A percentile compares a stretch with the other conserved stretches of the same genome.
Evolutionary conservation across 352 stramenopile genomes (phyloP).

Genomic region (Phytophthora lateralis): DNA sequence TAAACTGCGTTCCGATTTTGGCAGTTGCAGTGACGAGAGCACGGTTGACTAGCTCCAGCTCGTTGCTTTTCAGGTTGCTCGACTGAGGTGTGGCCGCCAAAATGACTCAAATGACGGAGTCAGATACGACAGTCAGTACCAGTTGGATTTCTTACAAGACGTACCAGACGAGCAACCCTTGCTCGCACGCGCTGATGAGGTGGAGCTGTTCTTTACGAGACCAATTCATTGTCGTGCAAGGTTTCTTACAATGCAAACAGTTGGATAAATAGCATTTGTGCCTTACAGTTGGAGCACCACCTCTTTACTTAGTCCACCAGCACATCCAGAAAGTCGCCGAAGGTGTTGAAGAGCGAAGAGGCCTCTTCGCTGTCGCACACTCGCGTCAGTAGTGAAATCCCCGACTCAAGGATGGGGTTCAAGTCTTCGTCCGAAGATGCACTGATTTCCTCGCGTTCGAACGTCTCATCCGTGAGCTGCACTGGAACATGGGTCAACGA

Average conservation of each 20-base stretch:
- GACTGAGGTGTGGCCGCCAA: too few relatives aligned
- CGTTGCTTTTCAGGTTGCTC: too few relatives aligned
- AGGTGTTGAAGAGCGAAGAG: constrained; percentile 68
- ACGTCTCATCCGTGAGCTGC: constrained; percentile 24
- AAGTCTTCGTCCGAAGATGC: constrained; percentile 23
- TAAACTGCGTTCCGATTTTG: too few relatives aligned
- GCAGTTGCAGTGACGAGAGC: too few relatives aligned
- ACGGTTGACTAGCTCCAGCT: too few relatives aligned
- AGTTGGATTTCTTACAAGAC: too few relatives aligned
- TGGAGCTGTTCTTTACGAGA: too few relatives aligned
- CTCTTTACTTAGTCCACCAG: constrained; percentile 45
- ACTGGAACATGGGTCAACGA: not conserved
- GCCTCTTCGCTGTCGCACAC: constrained; percentile 69
- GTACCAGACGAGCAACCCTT: too few relatives aligned
- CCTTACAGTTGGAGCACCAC: constrained; percentile 7
- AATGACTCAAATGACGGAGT: too few relatives aligned
- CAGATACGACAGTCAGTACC: too few relatives aligned
- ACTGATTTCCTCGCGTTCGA: constrained; percentile 19
- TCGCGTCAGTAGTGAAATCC: constrained; percentile 58
- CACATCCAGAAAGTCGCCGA: constrained; percentile 74
- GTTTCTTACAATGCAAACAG: not conserved
- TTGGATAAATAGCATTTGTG: constrained; percentile 2
- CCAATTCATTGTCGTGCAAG: not conserved
- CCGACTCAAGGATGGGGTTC: constrained; percentile 44
- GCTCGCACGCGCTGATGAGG: too few relatives aligned